Percentiles rank a stretch among this genome's conserved stretches.
Conservation (phyloP, 441 rosid species). For the Erysimum pusillum region DNA sequence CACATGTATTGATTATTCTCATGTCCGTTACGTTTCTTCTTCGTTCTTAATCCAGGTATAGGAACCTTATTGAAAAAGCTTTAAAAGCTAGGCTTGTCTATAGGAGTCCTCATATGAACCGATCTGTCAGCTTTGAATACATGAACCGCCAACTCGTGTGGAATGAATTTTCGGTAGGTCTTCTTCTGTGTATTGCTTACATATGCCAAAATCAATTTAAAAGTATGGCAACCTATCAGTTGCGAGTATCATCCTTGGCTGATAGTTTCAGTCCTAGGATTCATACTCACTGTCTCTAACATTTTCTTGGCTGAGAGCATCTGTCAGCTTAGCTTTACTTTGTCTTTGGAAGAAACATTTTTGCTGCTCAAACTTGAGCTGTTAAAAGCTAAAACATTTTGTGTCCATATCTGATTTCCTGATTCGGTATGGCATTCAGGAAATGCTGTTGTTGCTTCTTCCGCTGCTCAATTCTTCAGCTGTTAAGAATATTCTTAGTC, state of each 20-base stretch:
- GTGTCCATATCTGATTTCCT: constrained; percentile 18
- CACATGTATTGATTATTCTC: constrained; percentile 27
- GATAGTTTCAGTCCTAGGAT: constrained; percentile 18
- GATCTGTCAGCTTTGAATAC: constrained; percentile 97
- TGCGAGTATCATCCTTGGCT: constrained; percentile 26
- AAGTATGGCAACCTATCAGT: constrained; percentile 20
- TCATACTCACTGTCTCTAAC: constrained; percentile 25
- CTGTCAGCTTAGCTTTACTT: constrained; percentile 17
- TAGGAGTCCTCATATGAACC: constrained; percentile 87
- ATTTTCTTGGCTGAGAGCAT: constrained; percentile 6
- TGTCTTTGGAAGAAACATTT: constrained; percentile 21
- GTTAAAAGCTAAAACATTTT: constrained; percentile 9
- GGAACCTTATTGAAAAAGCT: constrained; percentile 89
- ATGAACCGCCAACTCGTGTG: constrained; percentile 98
- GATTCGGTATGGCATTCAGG: constrained; percentile 57
- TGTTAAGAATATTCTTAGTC: constrained; percentile 71
- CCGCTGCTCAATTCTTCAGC: constrained; percentile 96
- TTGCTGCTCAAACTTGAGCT: constrained; percentile 9
- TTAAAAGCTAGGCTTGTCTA: constrained; percentile 93
- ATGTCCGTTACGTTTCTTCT: constrained; percentile 11
- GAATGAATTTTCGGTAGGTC: constrained; percentile 95
- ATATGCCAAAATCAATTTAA: constrained; percentile 9
- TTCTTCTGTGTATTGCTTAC: constrained; percentile 16
- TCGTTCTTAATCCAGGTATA: constrained; percentile 66
- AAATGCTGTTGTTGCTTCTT: constrained; percentile 91